Evolutionary conservation across 2,329 filamentous ascomycete genomes (phyloP).

Genomic region (Aspergillus pseudoviridinutans): DNA sequence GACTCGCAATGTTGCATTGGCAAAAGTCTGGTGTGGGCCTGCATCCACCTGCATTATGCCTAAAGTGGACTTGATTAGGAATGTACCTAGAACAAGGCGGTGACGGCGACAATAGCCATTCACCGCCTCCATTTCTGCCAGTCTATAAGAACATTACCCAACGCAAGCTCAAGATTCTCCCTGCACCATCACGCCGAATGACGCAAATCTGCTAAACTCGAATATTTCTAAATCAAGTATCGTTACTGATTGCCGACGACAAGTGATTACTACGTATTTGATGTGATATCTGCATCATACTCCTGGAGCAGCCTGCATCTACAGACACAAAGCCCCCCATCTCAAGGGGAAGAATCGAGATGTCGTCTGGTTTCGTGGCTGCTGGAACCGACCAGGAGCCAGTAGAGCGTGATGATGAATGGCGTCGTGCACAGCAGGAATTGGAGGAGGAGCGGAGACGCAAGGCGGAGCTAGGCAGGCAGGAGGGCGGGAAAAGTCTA

Average conservation of each 20-base stretch:
- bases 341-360: conserved; percentile 15
- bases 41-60: conserved; percentile 5
- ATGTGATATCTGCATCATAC: not conserved
- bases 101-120: not conserved
- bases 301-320: not conserved
- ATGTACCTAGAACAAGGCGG: not conserved
- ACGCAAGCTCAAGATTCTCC: not conserved
- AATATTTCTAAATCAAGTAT: not conserved
- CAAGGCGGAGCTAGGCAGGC: conserved; percentile 49
- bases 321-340: not conserved
- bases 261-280: not conserved
- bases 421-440: conserved; percentile 42
- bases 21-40: not conserved
- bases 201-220: not conserved
- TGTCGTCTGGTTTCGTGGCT: conserved; percentile 47
- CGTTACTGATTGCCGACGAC: not conserved
- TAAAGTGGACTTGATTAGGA: not conserved
- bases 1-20: not conserved
- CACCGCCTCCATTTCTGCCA: not conserved
- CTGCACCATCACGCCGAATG: not conserved
- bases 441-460: conserved; percentile 44
- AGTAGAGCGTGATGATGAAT: conserved; percentile 40
- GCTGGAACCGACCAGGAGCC: conserved; percentile 41
- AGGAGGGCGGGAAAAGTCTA: conserved; percentile 49
- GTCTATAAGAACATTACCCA: not conserved